Conservation (phyloP, 2,329 filamentous ascomycete genomes). For the Sporothrix sp. region DNA sequence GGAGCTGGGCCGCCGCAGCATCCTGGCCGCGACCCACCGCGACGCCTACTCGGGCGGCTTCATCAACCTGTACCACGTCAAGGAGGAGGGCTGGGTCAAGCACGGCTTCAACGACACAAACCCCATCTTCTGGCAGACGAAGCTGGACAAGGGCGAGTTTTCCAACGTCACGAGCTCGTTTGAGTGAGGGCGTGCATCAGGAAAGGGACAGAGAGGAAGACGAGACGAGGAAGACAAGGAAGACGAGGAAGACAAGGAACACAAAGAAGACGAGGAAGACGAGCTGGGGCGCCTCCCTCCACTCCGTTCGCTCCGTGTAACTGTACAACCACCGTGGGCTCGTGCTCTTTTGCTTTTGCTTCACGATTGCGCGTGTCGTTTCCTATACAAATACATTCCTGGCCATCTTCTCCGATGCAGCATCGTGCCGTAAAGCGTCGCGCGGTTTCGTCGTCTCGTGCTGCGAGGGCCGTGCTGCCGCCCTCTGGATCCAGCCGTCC, state of each 20-base stretch:
- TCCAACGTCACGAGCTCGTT: conserved; percentile 81
- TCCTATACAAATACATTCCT: conserved; percentile 11
- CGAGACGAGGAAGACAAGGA: background rate
- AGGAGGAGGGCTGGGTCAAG: conserved; percentile 98
- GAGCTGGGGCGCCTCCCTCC: no score
- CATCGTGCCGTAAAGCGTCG: background rate
- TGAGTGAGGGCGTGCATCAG: conserved; percentile 32
- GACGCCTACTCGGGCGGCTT: conserved; percentile 98
- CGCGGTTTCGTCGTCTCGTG: background rate
- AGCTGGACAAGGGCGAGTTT: conserved; percentile 97
- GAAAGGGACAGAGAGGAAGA: background rate
- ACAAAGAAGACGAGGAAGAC: background rate
- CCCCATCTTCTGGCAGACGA: conserved; percentile 99
- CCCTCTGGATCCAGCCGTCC: conserved; percentile 33
- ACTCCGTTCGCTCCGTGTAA: background rate
- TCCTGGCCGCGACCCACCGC: conserved; percentile 89
- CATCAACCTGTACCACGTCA: conserved; percentile 98
- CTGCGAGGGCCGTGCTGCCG: no score
- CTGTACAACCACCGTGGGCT: conserved; percentile 11
- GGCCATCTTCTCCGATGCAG: conserved; percentile 1
- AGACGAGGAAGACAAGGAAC: background rate
- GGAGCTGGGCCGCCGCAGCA: conserved; percentile 82
- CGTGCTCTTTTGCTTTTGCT: background rate
- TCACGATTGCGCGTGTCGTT: background rate
- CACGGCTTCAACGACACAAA: conserved; percentile 98